Evolutionary conservation across 371 early-diverging fungal genomes (phyloP).

Genomic region (Conidiobolus incongruus): DNA sequence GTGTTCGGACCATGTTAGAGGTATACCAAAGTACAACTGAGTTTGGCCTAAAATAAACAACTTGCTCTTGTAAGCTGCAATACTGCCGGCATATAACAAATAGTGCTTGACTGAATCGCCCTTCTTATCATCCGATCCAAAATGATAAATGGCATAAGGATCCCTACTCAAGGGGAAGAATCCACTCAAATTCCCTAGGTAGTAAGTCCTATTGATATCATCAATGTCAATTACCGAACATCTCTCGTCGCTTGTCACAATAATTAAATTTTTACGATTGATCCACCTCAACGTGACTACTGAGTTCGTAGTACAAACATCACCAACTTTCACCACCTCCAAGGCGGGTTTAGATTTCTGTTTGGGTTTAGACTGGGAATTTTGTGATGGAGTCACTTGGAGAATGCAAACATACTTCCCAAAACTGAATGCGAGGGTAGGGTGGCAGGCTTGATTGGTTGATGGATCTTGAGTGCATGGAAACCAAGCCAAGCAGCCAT

Average conservation of each 20-base stretch:
- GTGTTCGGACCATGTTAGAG: conserved; percentile 1
- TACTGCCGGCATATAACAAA: not conserved
- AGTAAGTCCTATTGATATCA: not conserved
- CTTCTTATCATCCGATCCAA: not conserved
- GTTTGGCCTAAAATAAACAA: not conserved
- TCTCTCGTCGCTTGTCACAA: not conserved
- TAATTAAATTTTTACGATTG: not conserved
- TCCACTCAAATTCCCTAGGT: not conserved
- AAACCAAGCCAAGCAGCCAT: no score
- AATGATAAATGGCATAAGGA: not conserved
- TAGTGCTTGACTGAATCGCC: not conserved
- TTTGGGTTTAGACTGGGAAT: no score
- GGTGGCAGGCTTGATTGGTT: no score
- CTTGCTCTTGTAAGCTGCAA: not conserved
- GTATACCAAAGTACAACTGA: not conserved
- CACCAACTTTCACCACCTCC: not conserved
- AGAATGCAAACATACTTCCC: no score
- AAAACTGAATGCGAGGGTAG: no score
- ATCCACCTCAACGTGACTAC: not conserved
- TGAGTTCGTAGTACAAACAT: not conserved
- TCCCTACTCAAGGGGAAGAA: not conserved
- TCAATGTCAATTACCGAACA: not conserved
- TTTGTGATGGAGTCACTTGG: no score
- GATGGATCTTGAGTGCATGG: no score
- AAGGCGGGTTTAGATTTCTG: not conserved